Conservation (phyloP, 768 basidiomycete species). For the Pholiota molesta region DNA sequence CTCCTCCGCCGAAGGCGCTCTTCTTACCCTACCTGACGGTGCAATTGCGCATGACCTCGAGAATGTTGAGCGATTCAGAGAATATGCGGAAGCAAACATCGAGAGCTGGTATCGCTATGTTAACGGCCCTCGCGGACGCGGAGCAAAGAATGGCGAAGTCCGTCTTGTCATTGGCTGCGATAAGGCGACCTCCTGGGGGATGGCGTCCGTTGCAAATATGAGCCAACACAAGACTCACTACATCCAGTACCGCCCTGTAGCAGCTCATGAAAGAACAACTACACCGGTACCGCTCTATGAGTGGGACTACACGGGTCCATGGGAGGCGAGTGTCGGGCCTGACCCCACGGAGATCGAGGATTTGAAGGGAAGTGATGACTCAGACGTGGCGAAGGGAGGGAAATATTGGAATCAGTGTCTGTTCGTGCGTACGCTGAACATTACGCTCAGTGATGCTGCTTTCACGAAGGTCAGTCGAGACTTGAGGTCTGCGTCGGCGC, state of each 20-base stretch:
- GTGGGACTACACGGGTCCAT: slow-evolving; percentile 19
- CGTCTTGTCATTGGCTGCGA: slow-evolving; percentile 22
- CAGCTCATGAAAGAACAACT: too few species aligned
- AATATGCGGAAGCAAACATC: slow-evolving; percentile 14
- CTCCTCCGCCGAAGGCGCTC: slow-evolving; percentile 21
- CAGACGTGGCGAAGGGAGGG: neutral
- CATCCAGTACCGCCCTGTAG: neutral
- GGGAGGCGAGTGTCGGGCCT: slow-evolving; percentile 17
- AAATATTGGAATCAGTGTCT: slow-evolving; percentile 5
- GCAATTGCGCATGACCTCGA: slow-evolving; percentile 16
- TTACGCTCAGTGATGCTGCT: neutral
- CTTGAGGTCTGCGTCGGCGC: neutral
- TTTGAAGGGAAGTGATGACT: neutral
- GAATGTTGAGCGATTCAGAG: slow-evolving; percentile 9
- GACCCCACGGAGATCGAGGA: slow-evolving; percentile 5
- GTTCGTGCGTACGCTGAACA: slow-evolving; percentile 17
- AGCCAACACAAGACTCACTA: neutral
- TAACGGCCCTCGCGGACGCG: slow-evolving; percentile 14
- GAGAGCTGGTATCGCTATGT: slow-evolving; percentile 24
- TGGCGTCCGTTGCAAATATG: slow-evolving; percentile 18
- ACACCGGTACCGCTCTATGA: neutral
- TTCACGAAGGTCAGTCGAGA: neutral
- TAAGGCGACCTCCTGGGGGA: slow-evolving; percentile 22
- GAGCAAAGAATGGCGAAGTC: slow-evolving; percentile 22
- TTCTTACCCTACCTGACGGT: slow-evolving; percentile 24